phyloP scores from a whole-genome alignment of 257 asterid genomes.

The Solanum arcanum region DNA sequence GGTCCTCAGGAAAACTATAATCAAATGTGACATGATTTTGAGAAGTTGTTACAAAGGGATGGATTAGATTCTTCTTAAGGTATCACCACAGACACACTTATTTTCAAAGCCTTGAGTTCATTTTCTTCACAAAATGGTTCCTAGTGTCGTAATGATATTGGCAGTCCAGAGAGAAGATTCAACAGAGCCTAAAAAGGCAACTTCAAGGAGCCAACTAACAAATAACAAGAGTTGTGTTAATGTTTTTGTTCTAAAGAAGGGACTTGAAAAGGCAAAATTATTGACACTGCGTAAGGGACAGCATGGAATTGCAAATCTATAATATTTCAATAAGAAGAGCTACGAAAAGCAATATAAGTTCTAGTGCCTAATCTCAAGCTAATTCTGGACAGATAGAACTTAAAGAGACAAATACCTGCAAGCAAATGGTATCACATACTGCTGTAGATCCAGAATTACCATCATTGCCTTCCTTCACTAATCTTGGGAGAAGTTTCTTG shows the following conservation, averaged over 20 bases:
- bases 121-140: background rate
- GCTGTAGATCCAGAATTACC: slow-evolving; percentile 88
- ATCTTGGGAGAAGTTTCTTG: slow-evolving; percentile 58
- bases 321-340: background rate
- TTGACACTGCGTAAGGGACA: background rate
- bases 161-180: background rate
- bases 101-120: background rate
- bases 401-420: slow-evolving; percentile 51
- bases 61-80: background rate
- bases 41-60: background rate
- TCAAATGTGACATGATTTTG: background rate
- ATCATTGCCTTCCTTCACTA: slow-evolving; percentile 75
- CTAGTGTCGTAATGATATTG: background rate
- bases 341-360: background rate
- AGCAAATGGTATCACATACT: slow-evolving; percentile 70
- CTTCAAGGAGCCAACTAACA: background rate
- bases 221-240: background rate
- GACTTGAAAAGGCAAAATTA: background rate
- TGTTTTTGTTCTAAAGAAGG: background rate
- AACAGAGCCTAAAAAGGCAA: background rate
- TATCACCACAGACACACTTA: background rate
- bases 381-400: background rate
- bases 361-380: background rate
- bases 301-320: background rate
- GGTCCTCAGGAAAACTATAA: background rate